These are phyloP conservation scores for Raphidocelis subcapitata DNA, from an alignment of 139 green algal genomes.

Conservation along the genomic window DNA sequence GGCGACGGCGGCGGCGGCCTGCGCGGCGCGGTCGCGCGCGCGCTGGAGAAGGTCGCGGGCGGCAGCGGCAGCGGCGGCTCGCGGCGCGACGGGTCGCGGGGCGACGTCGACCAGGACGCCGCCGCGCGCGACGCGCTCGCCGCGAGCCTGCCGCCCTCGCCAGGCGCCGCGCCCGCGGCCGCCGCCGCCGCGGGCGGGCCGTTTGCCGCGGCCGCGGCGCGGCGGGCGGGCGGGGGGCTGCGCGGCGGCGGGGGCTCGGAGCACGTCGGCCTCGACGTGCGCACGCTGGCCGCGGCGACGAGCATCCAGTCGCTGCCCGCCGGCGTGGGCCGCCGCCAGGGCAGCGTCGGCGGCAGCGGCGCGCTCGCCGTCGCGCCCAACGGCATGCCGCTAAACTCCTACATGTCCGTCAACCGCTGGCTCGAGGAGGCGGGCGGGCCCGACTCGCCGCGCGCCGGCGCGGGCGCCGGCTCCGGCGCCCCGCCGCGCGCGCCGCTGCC, in stretches of 20 bases:
- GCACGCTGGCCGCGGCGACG: background rate
- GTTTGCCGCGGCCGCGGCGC: background rate
- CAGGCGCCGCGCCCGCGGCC: constrained; percentile 5
- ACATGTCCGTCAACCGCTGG: constrained; percentile 27
- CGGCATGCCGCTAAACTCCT: constrained; percentile 19
- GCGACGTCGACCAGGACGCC: too few species aligned
- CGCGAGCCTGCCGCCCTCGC: background rate
- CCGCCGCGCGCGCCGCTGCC: too few species aligned
- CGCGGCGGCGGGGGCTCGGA: background rate
- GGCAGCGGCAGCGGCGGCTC: too few species aligned
- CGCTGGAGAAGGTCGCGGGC: too few species aligned
- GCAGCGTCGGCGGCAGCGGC: background rate
- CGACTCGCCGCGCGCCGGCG: background rate
- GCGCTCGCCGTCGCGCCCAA: background rate
- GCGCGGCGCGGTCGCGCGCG: background rate
- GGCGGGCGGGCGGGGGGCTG: background rate
- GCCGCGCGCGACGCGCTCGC: too few species aligned
- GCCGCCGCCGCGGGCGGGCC: background rate
- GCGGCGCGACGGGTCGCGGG: too few species aligned
- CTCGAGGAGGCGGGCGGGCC: constrained; percentile 4
- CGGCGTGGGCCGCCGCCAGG: background rate
- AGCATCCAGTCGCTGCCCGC: background rate
- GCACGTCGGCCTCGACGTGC: background rate
- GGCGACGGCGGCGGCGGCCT: background rate
- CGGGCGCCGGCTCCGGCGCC: too few species aligned